Conservation (phyloP, 2,329 filamentous ascomycete genomes). For the Fusarium buxicola region DNA sequence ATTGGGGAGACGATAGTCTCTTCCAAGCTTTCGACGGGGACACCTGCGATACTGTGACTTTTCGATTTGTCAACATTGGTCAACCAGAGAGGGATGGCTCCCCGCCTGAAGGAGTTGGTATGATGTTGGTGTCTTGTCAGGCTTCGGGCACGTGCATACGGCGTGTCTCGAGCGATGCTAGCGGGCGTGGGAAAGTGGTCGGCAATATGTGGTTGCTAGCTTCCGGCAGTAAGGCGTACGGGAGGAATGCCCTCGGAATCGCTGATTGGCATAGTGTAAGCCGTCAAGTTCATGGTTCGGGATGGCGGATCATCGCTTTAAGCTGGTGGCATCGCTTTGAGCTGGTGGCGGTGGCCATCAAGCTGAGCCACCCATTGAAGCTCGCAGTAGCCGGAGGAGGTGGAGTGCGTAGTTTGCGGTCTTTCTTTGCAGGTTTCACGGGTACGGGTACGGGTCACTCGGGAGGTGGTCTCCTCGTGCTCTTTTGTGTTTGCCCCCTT, state of each 20-base stretch:
- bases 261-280: constrained; percentile 5
- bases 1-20: background rate
- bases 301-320: background rate
- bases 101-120: background rate
- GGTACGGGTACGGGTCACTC: background rate
- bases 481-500: constrained; percentile 1
- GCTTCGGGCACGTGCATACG: background rate
- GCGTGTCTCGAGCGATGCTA: constrained; percentile 6
- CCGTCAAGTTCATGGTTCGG: background rate
- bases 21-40: background rate
- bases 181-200: constrained; percentile 1
- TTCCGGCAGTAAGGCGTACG: background rate
- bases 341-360: background rate
- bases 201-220: constrained; percentile 3
- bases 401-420: background rate
- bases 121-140: background rate
- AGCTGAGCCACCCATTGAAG: background rate
- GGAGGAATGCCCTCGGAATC: background rate
- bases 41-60: background rate
- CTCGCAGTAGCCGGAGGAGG: background rate
- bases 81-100: background rate
- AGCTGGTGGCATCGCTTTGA: background rate
- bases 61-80: background rate
- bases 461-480: background rate
- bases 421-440: background rate